These are phyloP conservation scores for Wickerhamiella kurtzmanii DNA, from an alignment of 805 yeast genomes.

Conservation along the genomic window DNA sequence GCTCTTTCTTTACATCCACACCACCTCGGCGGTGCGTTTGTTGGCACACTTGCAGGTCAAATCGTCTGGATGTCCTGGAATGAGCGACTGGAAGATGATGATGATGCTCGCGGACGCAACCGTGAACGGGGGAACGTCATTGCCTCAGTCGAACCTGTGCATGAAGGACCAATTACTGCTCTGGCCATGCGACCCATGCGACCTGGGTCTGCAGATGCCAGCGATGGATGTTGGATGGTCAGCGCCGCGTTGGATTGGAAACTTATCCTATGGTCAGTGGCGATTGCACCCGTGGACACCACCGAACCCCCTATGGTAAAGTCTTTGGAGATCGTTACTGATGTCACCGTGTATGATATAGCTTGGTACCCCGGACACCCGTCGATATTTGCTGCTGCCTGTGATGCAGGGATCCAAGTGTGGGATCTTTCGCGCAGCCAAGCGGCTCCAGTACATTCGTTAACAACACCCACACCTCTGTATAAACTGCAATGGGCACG, in stretches of 20 bases:
- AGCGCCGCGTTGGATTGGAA: slow-evolving; percentile 16
- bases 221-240: slow-evolving; percentile 3
- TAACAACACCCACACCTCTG: not conserved
- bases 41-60: not conserved
- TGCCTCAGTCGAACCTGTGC: not conserved
- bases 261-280: slow-evolving; percentile 11
- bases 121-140: not conserved
- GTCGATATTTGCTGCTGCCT: slow-evolving; percentile 9
- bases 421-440: slow-evolving; percentile 12
- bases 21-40: slow-evolving; percentile 2
- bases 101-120: not conserved
- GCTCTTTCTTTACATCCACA: not conserved
- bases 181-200: not conserved
- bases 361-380: slow-evolving; percentile 10
- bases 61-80: not conserved
- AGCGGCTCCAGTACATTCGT: not conserved
- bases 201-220: not conserved
- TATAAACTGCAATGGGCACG: not conserved
- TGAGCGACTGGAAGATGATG: not conserved
- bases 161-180: not conserved
- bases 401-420: slow-evolving; percentile 8
- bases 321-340: slow-evolving; percentile 2
- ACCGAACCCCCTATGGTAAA: not conserved
- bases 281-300: slow-evolving; percentile 4
- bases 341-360: slow-evolving; percentile 6